Conservation (phyloP, 2,329 filamentous ascomycete genomes). For the Penicillium griseofulvum region DNA sequence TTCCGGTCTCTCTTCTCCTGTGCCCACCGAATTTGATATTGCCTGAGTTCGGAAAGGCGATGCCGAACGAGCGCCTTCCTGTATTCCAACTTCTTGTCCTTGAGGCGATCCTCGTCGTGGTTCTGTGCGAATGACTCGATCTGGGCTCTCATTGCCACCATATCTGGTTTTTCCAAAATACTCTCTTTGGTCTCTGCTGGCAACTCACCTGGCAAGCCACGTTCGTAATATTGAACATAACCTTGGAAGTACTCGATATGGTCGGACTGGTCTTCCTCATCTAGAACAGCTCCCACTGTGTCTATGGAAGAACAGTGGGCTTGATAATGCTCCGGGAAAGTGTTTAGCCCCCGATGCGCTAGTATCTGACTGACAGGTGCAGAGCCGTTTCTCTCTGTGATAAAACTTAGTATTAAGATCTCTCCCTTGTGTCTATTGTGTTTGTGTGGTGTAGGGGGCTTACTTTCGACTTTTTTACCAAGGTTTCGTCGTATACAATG, state of each 20-base stretch:
- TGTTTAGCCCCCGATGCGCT: constrained; percentile 2
- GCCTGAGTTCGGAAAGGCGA: constrained; percentile 4
- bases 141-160: neutral
- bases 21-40: constrained; percentile 11
- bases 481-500: constrained; percentile 2
- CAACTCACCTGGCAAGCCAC: constrained; percentile 9
- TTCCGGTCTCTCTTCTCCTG: constrained; percentile 8
- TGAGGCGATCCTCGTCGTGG: neutral
- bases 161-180: neutral
- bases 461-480: constrained; percentile 1
- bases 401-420: neutral
- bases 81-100: neutral
- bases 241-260: constrained; percentile 17
- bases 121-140: neutral
- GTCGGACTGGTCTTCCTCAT: constrained; percentile 9
- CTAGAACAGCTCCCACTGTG: constrained; percentile 13
- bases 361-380: constrained; percentile 13
- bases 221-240: constrained; percentile 12
- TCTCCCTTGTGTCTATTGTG: neutral
- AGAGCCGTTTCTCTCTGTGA: constrained; percentile 13
- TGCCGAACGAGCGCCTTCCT: constrained; percentile 6
- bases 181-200: constrained; percentile 7
- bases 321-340: constrained; percentile 14
- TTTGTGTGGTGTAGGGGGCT: neutral
- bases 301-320: constrained; percentile 15